Percentiles rank a stretch among this genome's conserved stretches.
Conservation (phyloP, 2,329 filamentous ascomycete genomes). For the Dactylonectria macrodidyma region DNA sequence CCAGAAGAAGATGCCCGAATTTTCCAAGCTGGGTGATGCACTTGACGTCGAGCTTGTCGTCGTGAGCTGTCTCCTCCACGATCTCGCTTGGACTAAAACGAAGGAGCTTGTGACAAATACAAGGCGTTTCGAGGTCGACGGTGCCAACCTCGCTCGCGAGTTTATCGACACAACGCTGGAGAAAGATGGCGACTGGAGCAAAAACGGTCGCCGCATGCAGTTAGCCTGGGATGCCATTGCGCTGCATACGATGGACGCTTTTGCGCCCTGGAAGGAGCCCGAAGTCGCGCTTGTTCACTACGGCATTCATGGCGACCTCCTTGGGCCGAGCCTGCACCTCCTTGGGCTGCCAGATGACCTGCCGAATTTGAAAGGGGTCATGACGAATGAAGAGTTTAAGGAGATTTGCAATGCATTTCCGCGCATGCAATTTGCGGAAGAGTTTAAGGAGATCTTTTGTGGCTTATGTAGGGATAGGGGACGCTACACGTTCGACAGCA, state of each 20-base stretch:
- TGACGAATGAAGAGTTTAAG: conserved; percentile 8
- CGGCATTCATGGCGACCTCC: conserved; percentile 11
- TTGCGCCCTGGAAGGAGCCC: conserved; percentile 13
- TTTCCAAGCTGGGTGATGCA: conserved; percentile 8
- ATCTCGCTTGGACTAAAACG: conserved; percentile 11
- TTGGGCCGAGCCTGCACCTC: conserved; percentile 11
- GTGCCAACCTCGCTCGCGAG: conserved; percentile 13
- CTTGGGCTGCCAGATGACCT: conserved; percentile 12
- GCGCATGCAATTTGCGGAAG: conserved; percentile 7
- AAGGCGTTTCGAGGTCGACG: conserved; percentile 11
- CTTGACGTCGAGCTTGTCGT: conserved; percentile 10
- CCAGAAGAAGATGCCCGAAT: conserved; percentile 9
- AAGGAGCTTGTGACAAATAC: conserved; percentile 15
- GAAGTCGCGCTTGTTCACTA: conserved; percentile 12
- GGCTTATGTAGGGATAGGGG: conserved; percentile 9
- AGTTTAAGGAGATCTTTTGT: conserved; percentile 13
- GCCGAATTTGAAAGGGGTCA: background rate
- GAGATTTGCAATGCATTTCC: conserved; percentile 4
- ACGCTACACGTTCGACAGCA: conserved; percentile 12
- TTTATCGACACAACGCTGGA: conserved; percentile 5
- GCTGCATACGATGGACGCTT: conserved; percentile 7
- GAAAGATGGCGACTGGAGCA: conserved; percentile 13
- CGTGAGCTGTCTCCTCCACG: conserved; percentile 13
- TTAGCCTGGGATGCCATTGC: conserved; percentile 11
- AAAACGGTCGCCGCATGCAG: conserved; percentile 7